Conservation (phyloP, 2,329 filamentous ascomycete genomes). For the Coniochaeta prunicola region DNA sequence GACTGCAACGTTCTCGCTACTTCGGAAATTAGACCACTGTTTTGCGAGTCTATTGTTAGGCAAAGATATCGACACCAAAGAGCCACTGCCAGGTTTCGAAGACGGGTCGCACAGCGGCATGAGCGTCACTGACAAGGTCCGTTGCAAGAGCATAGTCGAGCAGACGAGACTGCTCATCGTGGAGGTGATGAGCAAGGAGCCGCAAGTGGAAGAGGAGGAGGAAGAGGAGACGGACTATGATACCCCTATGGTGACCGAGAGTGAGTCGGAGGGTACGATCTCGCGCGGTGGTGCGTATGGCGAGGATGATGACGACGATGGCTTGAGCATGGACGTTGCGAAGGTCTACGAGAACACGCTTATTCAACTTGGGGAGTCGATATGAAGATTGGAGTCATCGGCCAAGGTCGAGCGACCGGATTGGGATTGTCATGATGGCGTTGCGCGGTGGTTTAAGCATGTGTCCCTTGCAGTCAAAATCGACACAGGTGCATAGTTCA, state of each 20-base stretch:
- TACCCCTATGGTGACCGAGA: slow-evolving; percentile 18
- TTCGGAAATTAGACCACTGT: slow-evolving; percentile 75
- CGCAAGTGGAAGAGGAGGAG: slow-evolving; percentile 26
- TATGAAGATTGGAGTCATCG: too few relatives aligned
- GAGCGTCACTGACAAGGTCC: slow-evolving; percentile 77
- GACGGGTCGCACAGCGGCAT: slow-evolving; percentile 55
- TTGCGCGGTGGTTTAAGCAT: background rate
- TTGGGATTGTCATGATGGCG: background rate
- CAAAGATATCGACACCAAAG: slow-evolving; percentile 56
- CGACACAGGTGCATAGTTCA: too few relatives aligned
- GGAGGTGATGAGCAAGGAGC: slow-evolving; percentile 55
- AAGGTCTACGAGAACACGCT: slow-evolving; percentile 76
- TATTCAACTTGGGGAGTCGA: slow-evolving; percentile 60
- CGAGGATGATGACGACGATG: slow-evolving; percentile 27
- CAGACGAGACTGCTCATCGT: slow-evolving; percentile 65
- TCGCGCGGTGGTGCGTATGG: background rate
- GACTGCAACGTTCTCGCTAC: slow-evolving; percentile 58
- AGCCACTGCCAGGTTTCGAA: slow-evolving; percentile 64
- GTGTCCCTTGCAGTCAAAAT: too few relatives aligned
- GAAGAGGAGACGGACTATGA: slow-evolving; percentile 11
- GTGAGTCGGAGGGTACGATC: slow-evolving; percentile 16
- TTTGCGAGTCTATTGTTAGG: slow-evolving; percentile 71
- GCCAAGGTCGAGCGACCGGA: background rate
- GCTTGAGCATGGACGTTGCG: slow-evolving; percentile 61
- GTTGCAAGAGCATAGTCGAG: slow-evolving; percentile 75